phyloP scores from a whole-genome alignment of 2,329 filamentous ascomycete genomes.

The Diaporthe vexans region DNA sequence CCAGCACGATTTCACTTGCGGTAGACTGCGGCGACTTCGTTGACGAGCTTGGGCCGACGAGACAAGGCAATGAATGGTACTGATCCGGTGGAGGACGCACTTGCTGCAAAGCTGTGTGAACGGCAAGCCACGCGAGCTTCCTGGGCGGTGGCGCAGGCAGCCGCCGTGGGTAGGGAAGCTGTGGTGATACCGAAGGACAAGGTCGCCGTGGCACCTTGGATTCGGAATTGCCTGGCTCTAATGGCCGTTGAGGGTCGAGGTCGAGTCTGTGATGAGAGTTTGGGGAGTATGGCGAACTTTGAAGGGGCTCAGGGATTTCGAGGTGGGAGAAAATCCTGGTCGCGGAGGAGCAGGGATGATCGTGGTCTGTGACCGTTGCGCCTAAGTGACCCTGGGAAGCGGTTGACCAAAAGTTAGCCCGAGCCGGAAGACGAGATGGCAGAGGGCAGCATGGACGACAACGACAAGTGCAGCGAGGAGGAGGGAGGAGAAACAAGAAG shows the following conservation, averaged over 20 bases:
- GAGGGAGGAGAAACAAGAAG: neutral
- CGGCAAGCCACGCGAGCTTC: constrained; percentile 24
- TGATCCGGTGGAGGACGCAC: neutral
- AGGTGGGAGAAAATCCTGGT: constrained; percentile 31
- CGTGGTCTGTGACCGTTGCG: constrained; percentile 41
- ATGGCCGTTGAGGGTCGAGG: constrained; percentile 25
- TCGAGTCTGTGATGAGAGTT: constrained; percentile 14
- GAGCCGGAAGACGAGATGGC: constrained; percentile 9
- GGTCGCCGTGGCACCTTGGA: constrained; percentile 16
- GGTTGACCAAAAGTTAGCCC: constrained; percentile 20
- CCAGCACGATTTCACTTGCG: neutral
- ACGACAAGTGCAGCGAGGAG: neutral
- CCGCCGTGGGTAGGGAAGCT: neutral
- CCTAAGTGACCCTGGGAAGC: constrained; percentile 35
- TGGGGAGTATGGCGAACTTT: constrained; percentile 29
- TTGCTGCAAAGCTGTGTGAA: constrained; percentile 1
- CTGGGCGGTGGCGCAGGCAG: constrained; percentile 27
- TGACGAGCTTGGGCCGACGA: neutral
- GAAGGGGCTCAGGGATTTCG: constrained; percentile 29
- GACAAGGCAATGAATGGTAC: neutral
- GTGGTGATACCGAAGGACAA: constrained; percentile 35
- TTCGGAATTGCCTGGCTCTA: constrained; percentile 27
- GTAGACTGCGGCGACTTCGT: neutral
- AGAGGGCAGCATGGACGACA: constrained; percentile 18
- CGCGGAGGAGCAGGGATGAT: constrained; percentile 40